A percentile compares a stretch with the other conserved stretches of the same genome.
These are phyloP conservation scores for Trichocomaceae sp. DNA, from an alignment of 2,329 filamentous ascomycete genomes.

Conservation along the genomic window DNA sequence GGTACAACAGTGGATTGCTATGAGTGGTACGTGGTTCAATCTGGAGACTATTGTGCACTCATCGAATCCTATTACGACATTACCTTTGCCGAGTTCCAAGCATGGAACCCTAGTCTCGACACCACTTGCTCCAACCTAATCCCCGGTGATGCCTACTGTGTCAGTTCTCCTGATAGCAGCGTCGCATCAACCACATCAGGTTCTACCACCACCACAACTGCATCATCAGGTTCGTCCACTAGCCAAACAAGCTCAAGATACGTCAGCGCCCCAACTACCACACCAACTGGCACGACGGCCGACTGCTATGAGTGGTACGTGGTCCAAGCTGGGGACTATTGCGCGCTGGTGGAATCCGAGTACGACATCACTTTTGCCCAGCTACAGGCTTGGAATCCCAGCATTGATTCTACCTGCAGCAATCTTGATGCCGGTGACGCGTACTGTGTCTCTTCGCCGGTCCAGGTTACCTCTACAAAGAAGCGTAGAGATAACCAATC, in stretches of 20 bases:
- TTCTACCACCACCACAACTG: background rate
- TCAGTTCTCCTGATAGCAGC: background rate
- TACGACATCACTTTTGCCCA: conserved; percentile 1
- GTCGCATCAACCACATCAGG: background rate
- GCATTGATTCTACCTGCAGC: background rate
- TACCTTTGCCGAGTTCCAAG: too few relatives aligned
- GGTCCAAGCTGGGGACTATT: conserved; percentile 1
- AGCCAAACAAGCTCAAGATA: conserved; percentile 4
- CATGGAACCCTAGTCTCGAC: too few relatives aligned
- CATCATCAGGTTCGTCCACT: background rate
- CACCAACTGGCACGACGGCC: conserved; percentile 12
- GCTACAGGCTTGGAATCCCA: background rate
- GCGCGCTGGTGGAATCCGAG: background rate
- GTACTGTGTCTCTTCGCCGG: conserved; percentile 7
- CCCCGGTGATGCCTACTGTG: background rate
- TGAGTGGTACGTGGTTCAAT: too few relatives aligned
- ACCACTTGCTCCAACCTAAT: background rate
- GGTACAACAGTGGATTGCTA: too few relatives aligned
- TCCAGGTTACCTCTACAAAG: background rate
- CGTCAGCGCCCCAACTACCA: conserved; percentile 7
- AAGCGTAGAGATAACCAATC: background rate
- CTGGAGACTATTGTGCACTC: too few relatives aligned
- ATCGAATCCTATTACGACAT: too few relatives aligned
- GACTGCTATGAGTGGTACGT: conserved; percentile 11
- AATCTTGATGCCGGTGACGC: conserved; percentile 12